phyloP scores from a whole-genome alignment of 73 alveolate species.

The Symbiodinium natans region DNA sequence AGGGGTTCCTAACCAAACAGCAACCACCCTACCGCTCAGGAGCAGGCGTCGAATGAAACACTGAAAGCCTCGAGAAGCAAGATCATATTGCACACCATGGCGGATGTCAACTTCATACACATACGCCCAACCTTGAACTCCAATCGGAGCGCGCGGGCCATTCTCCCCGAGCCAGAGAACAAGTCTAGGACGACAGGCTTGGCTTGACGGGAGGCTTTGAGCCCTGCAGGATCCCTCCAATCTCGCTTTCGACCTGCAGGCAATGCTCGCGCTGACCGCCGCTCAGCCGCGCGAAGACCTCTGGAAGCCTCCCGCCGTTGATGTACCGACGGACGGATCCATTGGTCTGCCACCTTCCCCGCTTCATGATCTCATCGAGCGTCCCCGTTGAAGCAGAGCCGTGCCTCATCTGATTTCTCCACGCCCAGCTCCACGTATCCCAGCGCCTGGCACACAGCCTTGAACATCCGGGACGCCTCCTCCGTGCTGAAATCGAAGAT shows the following conservation, averaged over 20 bases:
- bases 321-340: conserved; percentile 8
- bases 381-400: conserved; percentile 27
- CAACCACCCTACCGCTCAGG: neutral
- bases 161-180: neutral
- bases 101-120: neutral
- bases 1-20: conserved; percentile 10
- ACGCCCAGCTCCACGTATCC: neutral
- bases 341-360: conserved; percentile 26
- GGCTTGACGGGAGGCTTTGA: neutral
- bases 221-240: neutral
- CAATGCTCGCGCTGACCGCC: neutral
- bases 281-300: neutral
- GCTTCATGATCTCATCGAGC: neutral
- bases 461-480: neutral
- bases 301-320: conserved; percentile 42
- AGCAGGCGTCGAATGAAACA: too few relatives aligned
- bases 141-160: neutral
- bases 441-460: too few relatives aligned
- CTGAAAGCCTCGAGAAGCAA: neutral
- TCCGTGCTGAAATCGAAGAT: neutral
- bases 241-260: neutral
- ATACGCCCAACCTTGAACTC: neutral
- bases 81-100: conserved; percentile 1
- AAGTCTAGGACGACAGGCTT: neutral
- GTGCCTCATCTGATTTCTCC: conserved; percentile 17